These are phyloP conservation scores for Fusarium sp. DNA, from an alignment of 2,329 filamentous ascomycete genomes.

Conservation along the genomic window DNA sequence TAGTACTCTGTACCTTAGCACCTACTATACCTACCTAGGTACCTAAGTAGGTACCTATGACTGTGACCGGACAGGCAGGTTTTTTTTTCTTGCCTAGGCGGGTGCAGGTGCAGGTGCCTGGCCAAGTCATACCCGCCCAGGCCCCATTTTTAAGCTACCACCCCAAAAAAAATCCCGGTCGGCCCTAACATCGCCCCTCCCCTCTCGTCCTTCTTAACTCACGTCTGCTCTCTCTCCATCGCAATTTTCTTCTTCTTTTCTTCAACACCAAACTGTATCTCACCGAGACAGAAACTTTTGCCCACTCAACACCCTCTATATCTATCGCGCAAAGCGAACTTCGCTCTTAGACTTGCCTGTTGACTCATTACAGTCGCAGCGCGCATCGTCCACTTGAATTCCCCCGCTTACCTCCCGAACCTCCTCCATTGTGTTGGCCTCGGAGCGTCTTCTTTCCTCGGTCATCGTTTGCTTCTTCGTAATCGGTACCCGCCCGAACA, in stretches of 20 bases:
- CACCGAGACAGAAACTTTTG: constrained; percentile 41
- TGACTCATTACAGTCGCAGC: constrained; percentile 47
- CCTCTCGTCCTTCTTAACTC: constrained; percentile 38
- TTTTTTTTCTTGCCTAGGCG: not conserved
- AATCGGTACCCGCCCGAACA: constrained; percentile 45
- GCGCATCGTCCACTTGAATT: constrained; percentile 32
- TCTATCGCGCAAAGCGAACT: constrained; percentile 40
- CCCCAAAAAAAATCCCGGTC: constrained; percentile 40
- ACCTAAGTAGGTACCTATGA: not conserved
- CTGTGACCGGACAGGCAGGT: not conserved
- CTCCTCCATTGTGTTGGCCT: constrained; percentile 29
- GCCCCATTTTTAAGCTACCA: constrained; percentile 39
- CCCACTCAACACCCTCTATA: constrained; percentile 26
- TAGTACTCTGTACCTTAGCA: too few species aligned
- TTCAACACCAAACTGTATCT: constrained; percentile 44
- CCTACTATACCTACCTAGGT: too few species aligned
- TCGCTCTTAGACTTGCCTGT: constrained; percentile 37
- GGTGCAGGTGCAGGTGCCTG: constrained; percentile 4
- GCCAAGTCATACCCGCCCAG: constrained; percentile 13
- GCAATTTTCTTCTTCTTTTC: constrained; percentile 34
- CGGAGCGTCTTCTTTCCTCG: constrained; percentile 23
- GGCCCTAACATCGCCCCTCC: constrained; percentile 47
- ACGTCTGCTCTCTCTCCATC: constrained; percentile 33
- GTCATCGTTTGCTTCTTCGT: constrained; percentile 29
- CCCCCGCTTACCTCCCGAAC: constrained; percentile 24